Evolutionary conservation across 495 filamentous ascomycete species (phyloP).

Genomic region (Alectoria sarmentosa): DNA sequence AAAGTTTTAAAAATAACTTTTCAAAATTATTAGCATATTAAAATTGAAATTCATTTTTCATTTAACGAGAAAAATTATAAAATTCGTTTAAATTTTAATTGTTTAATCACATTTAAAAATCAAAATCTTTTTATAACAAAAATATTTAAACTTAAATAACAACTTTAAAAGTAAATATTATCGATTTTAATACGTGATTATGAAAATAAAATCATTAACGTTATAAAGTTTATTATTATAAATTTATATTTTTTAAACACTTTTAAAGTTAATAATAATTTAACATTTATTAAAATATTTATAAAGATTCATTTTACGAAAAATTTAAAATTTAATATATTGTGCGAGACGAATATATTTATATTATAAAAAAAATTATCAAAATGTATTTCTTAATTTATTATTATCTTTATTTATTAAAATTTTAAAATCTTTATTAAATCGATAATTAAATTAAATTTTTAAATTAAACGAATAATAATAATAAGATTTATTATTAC

Average conservation of each 20-base stretch:
- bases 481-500: neutral
- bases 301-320: neutral
- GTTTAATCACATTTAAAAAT: neutral
- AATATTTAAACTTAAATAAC: neutral
- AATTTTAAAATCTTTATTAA: neutral
- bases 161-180: neutral
- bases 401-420: neutral
- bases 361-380: neutral
- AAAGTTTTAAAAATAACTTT: neutral
- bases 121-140: neutral
- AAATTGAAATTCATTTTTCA: neutral
- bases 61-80: neutral
- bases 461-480: neutral
- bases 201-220: neutral
- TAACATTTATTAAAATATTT: neutral
- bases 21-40: neutral
- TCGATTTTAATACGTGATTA: neutral
- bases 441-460: neutral
- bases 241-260: neutral
- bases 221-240: neutral
- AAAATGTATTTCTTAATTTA: neutral
- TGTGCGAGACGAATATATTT: neutral
- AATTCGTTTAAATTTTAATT: neutral
- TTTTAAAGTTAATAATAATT: neutral
- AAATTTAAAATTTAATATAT: neutral